A percentile compares a stretch with the other conserved stretches of the same genome.
Evolutionary conservation across 495 filamentous ascomycete species (phyloP).

Genomic region (Annulohypoxylon nitens): DNA sequence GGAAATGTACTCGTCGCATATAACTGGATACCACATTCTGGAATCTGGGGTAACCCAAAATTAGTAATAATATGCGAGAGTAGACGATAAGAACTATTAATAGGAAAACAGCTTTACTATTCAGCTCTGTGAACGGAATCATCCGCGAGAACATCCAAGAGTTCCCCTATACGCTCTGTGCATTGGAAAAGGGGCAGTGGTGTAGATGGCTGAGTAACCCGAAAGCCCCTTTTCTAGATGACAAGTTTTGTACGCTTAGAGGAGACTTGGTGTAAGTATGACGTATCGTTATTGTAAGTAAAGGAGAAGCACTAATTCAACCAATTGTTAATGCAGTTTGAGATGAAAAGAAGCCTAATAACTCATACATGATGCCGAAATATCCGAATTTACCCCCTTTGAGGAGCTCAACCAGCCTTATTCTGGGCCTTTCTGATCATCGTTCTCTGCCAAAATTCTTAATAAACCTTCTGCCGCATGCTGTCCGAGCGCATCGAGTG

Average conservation of each 20-base stretch:
- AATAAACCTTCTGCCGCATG: slow-evolving; percentile 19
- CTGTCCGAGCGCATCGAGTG: slow-evolving; percentile 35
- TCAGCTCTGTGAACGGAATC: background rate
- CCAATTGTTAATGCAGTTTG: background rate
- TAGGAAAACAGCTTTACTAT: background rate
- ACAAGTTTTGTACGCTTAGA: too few relatives aligned
- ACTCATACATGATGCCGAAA: background rate
- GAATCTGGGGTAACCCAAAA: slow-evolving; percentile 9
- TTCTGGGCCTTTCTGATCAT: slow-evolving; percentile 27
- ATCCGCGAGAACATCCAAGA: background rate
- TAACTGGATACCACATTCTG: background rate
- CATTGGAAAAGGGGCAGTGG: too few relatives aligned
- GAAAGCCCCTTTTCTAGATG: too few relatives aligned
- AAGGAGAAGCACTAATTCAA: background rate
- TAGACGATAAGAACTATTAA: background rate
- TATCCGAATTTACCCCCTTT: background rate
- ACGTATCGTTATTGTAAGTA: background rate
- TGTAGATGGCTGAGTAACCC: too few relatives aligned
- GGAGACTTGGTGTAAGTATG: too few relatives aligned
- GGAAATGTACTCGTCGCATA: background rate
- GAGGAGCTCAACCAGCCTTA: background rate
- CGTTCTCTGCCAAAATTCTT: slow-evolving; percentile 22
- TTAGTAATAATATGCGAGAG: background rate
- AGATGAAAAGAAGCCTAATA: background rate
- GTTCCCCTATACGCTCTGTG: background rate